A percentile compares a stretch with the other conserved stretches of the same genome.
Evolutionary conservation across 345 rosid genomes (phyloP).

Genomic region (Psidium friedrichsthalianum): DNA sequence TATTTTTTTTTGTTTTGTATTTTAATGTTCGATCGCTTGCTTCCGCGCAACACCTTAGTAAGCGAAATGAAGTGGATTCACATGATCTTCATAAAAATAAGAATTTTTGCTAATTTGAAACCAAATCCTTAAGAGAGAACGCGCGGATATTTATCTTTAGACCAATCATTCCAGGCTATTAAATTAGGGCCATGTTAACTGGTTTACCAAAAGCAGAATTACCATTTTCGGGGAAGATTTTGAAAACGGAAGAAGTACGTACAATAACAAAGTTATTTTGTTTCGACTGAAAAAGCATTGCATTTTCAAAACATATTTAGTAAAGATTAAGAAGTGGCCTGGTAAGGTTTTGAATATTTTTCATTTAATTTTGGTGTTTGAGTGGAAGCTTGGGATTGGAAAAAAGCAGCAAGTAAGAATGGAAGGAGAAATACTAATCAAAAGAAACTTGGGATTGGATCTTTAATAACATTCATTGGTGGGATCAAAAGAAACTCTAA

Average conservation of each 20-base stretch:
- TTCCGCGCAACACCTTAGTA: not conserved
- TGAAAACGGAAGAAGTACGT: not conserved
- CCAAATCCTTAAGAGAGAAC: not conserved
- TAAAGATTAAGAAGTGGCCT: not conserved
- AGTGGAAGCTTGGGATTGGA: not conserved
- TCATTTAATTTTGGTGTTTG: not conserved
- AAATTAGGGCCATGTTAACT: not conserved
- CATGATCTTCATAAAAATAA: not conserved
- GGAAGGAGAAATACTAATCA: not conserved
- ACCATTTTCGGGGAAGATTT: not conserved
- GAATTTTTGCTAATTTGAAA: not conserved
- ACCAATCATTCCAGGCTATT: not conserved
- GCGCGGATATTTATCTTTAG: not conserved
- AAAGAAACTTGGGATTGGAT: too few species aligned
- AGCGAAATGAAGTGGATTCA: not conserved
- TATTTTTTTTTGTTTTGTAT: too few species aligned
- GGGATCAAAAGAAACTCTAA: too few species aligned
- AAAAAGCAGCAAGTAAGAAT: not conserved
- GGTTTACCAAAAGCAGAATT: not conserved
- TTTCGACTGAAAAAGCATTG: not conserved
- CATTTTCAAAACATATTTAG: not conserved
- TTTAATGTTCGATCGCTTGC: too few species aligned
- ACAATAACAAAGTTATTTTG: not conserved
- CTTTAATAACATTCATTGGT: not conserved
- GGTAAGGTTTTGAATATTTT: not conserved